These are phyloP conservation scores for Fusarium sp. DNA, from an alignment of 2,329 filamentous ascomycete genomes.

Conservation along the genomic window DNA sequence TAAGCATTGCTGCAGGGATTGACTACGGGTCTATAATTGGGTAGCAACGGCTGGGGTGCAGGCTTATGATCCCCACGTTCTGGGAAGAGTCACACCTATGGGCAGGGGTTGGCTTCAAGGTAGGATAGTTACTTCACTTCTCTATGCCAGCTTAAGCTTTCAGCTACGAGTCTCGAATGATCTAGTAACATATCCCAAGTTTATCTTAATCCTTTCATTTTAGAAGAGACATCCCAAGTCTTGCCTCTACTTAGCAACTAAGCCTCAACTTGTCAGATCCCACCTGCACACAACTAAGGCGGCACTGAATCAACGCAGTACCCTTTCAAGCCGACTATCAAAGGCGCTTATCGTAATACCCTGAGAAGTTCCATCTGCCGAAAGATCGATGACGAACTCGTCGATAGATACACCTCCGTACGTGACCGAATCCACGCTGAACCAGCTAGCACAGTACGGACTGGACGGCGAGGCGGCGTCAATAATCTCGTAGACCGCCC, in stretches of 20 bases:
- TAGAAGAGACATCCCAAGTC: not conserved
- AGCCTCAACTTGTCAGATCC: not conserved
- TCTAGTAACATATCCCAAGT: not conserved
- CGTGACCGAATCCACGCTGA: not conserved
- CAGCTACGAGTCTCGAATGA: fast-evolving
- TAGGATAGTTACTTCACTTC: too few species aligned
- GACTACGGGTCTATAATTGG: not conserved
- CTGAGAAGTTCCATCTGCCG: fast-evolving
- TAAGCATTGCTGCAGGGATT: not conserved
- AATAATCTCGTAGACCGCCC: not conserved
- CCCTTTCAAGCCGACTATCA: not conserved
- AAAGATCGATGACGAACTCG: not conserved
- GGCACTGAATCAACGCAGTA: not conserved
- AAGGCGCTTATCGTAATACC: not conserved
- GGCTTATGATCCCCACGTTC: not conserved
- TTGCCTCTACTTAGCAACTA: not conserved
- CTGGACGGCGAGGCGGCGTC: not conserved
- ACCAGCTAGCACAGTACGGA: not conserved
- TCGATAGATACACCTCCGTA: not conserved
- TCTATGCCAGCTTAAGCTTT: too few species aligned
- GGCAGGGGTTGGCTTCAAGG: not conserved
- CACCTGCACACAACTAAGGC: not conserved
- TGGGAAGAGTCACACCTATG: not conserved
- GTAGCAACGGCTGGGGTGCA: not conserved
- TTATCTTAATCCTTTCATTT: not conserved